A percentile compares a stretch with the other conserved stretches of the same genome.
These are phyloP conservation scores for Pseudogymnoascus sp. DNA, from an alignment of 2,329 filamentous ascomycete genomes.

Conservation along the genomic window DNA sequence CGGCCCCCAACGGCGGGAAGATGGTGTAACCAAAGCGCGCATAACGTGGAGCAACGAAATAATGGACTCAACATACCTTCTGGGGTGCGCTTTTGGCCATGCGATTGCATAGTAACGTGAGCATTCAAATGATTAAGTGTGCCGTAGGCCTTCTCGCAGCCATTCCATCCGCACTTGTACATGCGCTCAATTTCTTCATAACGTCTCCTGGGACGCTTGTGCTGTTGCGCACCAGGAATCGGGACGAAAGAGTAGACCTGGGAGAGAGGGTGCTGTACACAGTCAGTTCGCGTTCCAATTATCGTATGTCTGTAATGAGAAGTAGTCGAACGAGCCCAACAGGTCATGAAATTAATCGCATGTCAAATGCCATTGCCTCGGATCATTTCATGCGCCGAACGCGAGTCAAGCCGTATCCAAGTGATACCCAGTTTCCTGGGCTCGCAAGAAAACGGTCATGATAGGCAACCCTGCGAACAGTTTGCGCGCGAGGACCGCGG, in stretches of 20 bases:
- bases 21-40: neutral
- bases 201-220: constrained; percentile 85
- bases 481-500: constrained; percentile 2
- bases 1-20: neutral
- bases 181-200: constrained; percentile 99
- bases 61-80: constrained; percentile 64
- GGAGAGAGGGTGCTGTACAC: constrained; percentile 41
- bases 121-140: constrained; percentile 96
- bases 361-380: constrained; percentile 3
- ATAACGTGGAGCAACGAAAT: neutral
- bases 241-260: constrained; percentile 98
- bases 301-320: constrained; percentile 12
- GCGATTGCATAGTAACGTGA: constrained; percentile 97
- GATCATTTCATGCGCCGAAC: neutral
- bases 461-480: neutral
- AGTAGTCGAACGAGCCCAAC: neutral
- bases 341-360: constrained; percentile 3
- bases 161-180: constrained; percentile 99
- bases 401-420: neutral
- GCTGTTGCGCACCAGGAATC: constrained; percentile 92
- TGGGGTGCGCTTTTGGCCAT: constrained; percentile 87
- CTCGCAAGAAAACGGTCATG: neutral
- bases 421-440: neutral
- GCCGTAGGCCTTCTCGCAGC: constrained; percentile 96
- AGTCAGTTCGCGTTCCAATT: constrained; percentile 19